Evolutionary conservation across 208 protist species (phyloP), one percentile per base, ranked within the genome.

Genomic region (Acanthamoeba lenticulata): DNA sequence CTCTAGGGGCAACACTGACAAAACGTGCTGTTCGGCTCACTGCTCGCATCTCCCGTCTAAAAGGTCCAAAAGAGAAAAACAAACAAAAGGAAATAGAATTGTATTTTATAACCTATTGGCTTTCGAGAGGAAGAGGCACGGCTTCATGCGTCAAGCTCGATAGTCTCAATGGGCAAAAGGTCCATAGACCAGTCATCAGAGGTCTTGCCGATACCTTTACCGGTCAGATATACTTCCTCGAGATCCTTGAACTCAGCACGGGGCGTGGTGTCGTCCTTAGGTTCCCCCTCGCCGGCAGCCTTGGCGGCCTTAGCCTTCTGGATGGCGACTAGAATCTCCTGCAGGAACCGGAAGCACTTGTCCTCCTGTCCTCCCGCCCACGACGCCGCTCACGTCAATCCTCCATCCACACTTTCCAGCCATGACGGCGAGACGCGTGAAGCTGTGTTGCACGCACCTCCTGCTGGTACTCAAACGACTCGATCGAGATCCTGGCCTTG

Each of bases 401-500:
- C n/a, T n/a, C n/a, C n/a, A n/a, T n/a, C n/a, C n/a, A n/a, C n/a
- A n/a, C n/a, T n/a, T n/a, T n/a, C n/a, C n/a, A n/a, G n/a, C n/a
- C n/a, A n/a, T n/a, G n/a, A n/a, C n/a, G n/a, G n/a, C n/a, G n/a
- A n/a, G n/a, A n/a, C n/a, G n/a, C n/a, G n/a, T n/a, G n/a, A n/a
- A n/a, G n/a, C n/a, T n/a, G 34, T 6, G 38, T 34, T 0, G 42
- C 38, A 36, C 49, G 4, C 29, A 65, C 81, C 47, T 89, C 49
- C 45, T 42, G 42, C 9, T 62, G 81, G 49, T 89, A 44, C 47
- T 89, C 81, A 45, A 62, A 89, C 15, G 47, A 32, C 49, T 89
- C 81, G 1, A 89, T 62, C 6, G 81, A 38, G 32, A 62, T 62
- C 19, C 81, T 52, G 81, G 81, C 81, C 81, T 89, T 89, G 45